Evolutionary conservation across 441 rosid species (phyloP), one percentile per base, ranked within the genome.

Genomic region (Geranium incanum): DNA sequence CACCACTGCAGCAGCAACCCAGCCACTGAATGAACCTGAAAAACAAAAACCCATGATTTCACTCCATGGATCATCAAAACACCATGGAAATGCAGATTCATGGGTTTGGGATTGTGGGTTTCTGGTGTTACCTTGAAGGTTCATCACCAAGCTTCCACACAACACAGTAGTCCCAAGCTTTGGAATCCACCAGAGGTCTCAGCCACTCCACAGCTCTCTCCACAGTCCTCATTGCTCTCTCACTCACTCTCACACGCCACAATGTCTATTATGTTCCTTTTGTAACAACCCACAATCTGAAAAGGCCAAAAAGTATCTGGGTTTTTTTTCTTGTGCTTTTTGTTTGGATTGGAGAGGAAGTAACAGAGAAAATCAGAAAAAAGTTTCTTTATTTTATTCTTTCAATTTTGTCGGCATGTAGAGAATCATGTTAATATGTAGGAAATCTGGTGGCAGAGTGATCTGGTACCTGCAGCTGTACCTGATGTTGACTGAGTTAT

Each of bases 91-190:
- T 8, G 13, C 1, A 8, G 0, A 28, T 15, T 3, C 3, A 4
- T 1, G 55, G 12, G 0, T 23, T 13, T 28, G 37, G 43, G n/a
- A 7, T 39, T 39, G 6, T 39, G 43, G 43, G 43, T 39, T 39
- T 39, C 3, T 39, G 43, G 43, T 39, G 43, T 28, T 65, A 91
- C 97, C 84, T 82, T 28, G 95, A 89, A 76, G 96, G 88, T 66
- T 85, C 89, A 74, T 89, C 88, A 4, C 92, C 92, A 59, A 89
- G 79, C 79, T 88, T 86, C 97, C 98, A 93, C 57, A 86, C 83
- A 74, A 91, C 85, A 62, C 88, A 86, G 62, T 82, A 88, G 66
- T 90, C 97, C 97, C 98, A 93, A 16, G 71, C 79, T 52, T 74
- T 77, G 59, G 88, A 75, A 55, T 81, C 88, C 13, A 91, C 90